Percentiles rank a stretch among this genome's conserved stretches.
Evolutionary conservation across 164 flowering plant species (phyloP).

Genomic region (Chimonanthus salicifolius): DNA sequence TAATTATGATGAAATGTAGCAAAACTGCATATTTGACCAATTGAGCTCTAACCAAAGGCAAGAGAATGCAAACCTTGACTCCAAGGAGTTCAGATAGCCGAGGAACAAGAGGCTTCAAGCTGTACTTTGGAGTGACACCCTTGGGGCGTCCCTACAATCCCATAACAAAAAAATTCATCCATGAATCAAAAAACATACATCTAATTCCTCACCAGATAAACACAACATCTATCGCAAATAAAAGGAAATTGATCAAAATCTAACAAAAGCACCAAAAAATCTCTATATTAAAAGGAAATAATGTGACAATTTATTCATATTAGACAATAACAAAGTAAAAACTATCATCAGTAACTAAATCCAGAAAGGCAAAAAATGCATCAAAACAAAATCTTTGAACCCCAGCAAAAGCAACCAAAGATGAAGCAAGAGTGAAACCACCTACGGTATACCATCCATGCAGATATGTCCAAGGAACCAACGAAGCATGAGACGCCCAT

Average conservation of each 20-base stretch:
- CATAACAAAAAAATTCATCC: not conserved
- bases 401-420: too few species aligned
- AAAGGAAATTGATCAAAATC: not conserved
- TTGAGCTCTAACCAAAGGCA: not conserved
- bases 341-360: too few species aligned
- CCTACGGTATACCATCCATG: too few species aligned
- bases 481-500: too few species aligned
- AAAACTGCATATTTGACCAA: not conserved
- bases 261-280: not conserved
- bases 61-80: conserved; percentile 37
- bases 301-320: too few species aligned
- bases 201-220: not conserved
- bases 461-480: too few species aligned
- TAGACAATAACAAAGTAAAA: too few species aligned
- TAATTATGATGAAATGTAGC: not conserved
- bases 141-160: conserved; percentile 71
- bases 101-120: conserved; percentile 81
- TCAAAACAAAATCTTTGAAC: too few species aligned
- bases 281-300: too few species aligned
- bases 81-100: conserved; percentile 81
- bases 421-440: too few species aligned
- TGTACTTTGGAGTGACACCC: conserved; percentile 82
- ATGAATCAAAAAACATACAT: not conserved
- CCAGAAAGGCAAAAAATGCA: too few species aligned
- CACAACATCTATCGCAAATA: not conserved